Percentiles rank a stretch among this genome's conserved stretches.
phyloP scores from a whole-genome alignment of 1,139 yeast genomes.

The Lodderomyces margitis region DNA sequence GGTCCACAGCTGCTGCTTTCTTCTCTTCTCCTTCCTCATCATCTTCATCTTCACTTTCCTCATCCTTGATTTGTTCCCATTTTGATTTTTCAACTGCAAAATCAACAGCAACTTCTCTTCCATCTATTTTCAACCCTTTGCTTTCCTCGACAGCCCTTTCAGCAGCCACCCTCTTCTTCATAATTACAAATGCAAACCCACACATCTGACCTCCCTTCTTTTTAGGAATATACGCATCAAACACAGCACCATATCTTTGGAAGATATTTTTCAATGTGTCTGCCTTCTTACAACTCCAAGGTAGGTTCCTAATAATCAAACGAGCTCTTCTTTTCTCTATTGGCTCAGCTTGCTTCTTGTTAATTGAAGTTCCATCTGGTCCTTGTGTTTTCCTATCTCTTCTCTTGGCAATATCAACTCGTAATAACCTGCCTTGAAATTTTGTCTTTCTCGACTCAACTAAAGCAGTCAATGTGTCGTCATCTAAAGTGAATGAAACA shows the following conservation, averaged over 20 bases:
- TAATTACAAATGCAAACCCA: slow-evolving; percentile 93
- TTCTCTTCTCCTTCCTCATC: slow-evolving; percentile 27
- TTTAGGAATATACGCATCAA: slow-evolving; percentile 86
- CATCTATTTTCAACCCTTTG: slow-evolving; percentile 76
- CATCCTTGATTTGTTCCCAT: slow-evolving; percentile 55
- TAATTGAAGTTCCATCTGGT: slow-evolving; percentile 13
- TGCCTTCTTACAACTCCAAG: slow-evolving; percentile 91
- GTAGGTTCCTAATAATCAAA: slow-evolving; percentile 84
- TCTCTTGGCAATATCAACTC: slow-evolving; percentile 88
- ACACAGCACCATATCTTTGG: slow-evolving; percentile 78
- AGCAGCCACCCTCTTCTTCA: slow-evolving; percentile 80
- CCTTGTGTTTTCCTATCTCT: slow-evolving; percentile 64
- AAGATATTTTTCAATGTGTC: slow-evolving; percentile 68
- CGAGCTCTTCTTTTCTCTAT: slow-evolving; percentile 74
- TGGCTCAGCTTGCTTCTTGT: slow-evolving; percentile 21
- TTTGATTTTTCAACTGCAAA: slow-evolving; percentile 85
- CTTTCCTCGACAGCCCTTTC: slow-evolving; percentile 75
- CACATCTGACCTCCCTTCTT: slow-evolving; percentile 86
- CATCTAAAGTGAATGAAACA: slow-evolving; percentile 83
- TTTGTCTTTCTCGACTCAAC: slow-evolving; percentile 63
- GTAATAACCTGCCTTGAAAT: slow-evolving; percentile 62
- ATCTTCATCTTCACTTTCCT: slow-evolving; percentile 39
- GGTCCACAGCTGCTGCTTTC: slow-evolving; percentile 25
- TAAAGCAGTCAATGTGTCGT: slow-evolving; percentile 79
- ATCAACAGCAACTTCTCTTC: slow-evolving; percentile 91